A percentile compares a stretch with the other conserved stretches of the same genome.
Conservation (phyloP, 2,329 filamentous ascomycete genomes). For the Penicillium sp. region DNA sequence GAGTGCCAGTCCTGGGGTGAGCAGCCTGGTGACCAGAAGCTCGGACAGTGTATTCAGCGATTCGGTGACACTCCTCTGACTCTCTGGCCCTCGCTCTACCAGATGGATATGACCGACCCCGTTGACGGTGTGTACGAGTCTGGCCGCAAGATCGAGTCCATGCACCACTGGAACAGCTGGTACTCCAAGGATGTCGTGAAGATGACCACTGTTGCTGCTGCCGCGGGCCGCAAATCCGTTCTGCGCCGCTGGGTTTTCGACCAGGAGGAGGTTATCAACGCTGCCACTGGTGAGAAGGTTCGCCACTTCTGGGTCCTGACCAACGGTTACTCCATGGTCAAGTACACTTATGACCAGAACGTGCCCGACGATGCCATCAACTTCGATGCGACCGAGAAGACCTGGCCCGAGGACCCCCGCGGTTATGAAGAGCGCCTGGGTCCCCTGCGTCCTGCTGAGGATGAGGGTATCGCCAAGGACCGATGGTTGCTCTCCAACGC, state of each 20-base stretch:
- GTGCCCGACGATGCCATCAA: conserved; percentile 46
- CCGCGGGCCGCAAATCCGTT: conserved; percentile 46
- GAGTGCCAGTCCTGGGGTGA: conserved; percentile 49
- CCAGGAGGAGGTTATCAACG: conserved; percentile 43
- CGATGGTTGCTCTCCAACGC: conserved; percentile 46
- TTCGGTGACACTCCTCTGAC: conserved; percentile 45
- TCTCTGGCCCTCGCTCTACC: conserved; percentile 47
- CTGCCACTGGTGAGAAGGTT: conserved; percentile 37
- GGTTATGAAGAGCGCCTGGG: conserved; percentile 47
- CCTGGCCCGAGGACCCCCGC: conserved; percentile 48
- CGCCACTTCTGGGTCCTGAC: conserved; percentile 50
- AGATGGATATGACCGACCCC: conserved; percentile 50
- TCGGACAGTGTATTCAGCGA: conserved; percentile 47
- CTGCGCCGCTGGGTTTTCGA: conserved; percentile 52
- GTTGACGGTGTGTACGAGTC: conserved; percentile 50
- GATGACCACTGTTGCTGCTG: conserved; percentile 47
- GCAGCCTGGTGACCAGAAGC: conserved; percentile 50
- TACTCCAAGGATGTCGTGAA: conserved; percentile 50
- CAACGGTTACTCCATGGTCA: conserved; percentile 49
- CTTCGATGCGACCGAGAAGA: conserved; percentile 49
- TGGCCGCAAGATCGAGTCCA: conserved; percentile 46
- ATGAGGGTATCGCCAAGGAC: conserved; percentile 46
- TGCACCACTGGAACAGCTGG: conserved; percentile 52
- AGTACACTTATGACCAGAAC: conserved; percentile 44
- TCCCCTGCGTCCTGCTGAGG: conserved; percentile 44